Evolutionary conservation across 768 basidiomycete species (phyloP).

Genomic region (Boletus rubescentipes): DNA sequence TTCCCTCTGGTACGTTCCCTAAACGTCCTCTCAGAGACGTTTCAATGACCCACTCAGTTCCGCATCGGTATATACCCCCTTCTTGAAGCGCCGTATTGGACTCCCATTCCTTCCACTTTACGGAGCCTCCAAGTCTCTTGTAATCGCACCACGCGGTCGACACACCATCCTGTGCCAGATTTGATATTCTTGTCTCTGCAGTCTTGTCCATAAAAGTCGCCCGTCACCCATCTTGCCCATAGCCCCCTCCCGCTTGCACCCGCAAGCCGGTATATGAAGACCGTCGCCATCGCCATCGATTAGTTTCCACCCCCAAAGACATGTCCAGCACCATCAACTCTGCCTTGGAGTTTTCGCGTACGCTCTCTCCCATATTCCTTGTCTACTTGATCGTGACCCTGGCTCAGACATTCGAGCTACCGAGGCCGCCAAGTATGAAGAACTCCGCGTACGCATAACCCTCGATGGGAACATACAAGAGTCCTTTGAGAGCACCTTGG

Average conservation of each 20-base stretch:
- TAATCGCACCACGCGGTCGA: slow-evolving; percentile 27
- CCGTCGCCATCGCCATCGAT: slow-evolving; percentile 8
- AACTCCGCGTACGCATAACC: slow-evolving; percentile 27
- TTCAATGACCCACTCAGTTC: slow-evolving; percentile 30
- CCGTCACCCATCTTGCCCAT: slow-evolving; percentile 30
- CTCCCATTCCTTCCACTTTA: slow-evolving; percentile 21
- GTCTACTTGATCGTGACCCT: neutral
- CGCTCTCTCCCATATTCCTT: neutral
- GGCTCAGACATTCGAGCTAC: slow-evolving; percentile 22
- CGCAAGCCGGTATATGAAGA: slow-evolving; percentile 26
- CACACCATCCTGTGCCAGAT: slow-evolving; percentile 34
- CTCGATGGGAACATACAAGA: slow-evolving; percentile 30
- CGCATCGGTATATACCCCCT: slow-evolving; percentile 31
- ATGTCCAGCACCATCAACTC: slow-evolving; percentile 21
- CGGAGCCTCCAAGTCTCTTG: slow-evolving; percentile 17
- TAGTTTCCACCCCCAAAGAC: slow-evolving; percentile 6
- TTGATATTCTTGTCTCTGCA: slow-evolving; percentile 28
- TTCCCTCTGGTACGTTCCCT: slow-evolving; percentile 25
- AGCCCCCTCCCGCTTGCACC: slow-evolving; percentile 30
- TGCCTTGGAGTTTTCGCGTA: slow-evolving; percentile 28
- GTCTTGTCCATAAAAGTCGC: slow-evolving; percentile 25
- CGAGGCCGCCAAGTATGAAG: slow-evolving; percentile 23
- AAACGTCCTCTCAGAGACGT: slow-evolving; percentile 25
- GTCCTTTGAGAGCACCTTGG: slow-evolving; percentile 27
- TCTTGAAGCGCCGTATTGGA: slow-evolving; percentile 9